These are phyloP conservation scores for Sporothrix humicola DNA, from an alignment of 2,329 filamentous ascomycete species.

Conservation along the genomic window DNA sequence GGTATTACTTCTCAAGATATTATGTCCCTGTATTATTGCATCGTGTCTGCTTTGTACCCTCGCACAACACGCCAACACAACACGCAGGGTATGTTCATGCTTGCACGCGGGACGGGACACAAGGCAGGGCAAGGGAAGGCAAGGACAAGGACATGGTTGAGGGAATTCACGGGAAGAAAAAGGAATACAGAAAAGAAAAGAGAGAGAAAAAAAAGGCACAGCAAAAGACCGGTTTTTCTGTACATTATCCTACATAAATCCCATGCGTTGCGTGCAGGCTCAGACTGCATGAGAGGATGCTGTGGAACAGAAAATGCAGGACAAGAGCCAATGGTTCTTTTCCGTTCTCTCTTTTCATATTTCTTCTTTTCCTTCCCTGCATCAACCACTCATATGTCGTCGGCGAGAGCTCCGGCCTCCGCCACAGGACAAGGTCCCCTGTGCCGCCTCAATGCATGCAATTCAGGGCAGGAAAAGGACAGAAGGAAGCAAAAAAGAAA, in stretches of 20 bases:
- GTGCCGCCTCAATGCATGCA: not conserved
- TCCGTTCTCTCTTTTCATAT: not conserved
- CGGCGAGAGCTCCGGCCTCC: conserved; percentile 21
- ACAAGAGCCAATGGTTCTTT: not conserved
- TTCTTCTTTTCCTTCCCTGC: not conserved
- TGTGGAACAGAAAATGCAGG: too few relatives aligned
- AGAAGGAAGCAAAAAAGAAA: too few relatives aligned
- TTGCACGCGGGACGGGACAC: conserved; percentile 14
- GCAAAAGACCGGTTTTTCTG: conserved; percentile 12
- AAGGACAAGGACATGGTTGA: not conserved
- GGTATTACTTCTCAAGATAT: not conserved
- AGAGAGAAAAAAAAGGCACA: too few relatives aligned
- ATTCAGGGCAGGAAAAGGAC: not conserved
- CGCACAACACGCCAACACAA: not conserved
- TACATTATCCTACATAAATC: conserved; percentile 3
- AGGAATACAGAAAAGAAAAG: too few relatives aligned
- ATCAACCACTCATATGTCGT: conserved; percentile 1
- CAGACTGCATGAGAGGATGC: not conserved
- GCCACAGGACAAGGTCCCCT: not conserved
- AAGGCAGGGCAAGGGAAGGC: not conserved
- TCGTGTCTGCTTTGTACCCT: not conserved
- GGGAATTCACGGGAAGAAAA: too few relatives aligned
- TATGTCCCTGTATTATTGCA: not conserved
- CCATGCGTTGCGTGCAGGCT: not conserved
- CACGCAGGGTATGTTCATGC: conserved; percentile 14